Base-by-base conservation (phyloP, 768 basidiomycete species). In the Arthromyces matolae region DNA sequence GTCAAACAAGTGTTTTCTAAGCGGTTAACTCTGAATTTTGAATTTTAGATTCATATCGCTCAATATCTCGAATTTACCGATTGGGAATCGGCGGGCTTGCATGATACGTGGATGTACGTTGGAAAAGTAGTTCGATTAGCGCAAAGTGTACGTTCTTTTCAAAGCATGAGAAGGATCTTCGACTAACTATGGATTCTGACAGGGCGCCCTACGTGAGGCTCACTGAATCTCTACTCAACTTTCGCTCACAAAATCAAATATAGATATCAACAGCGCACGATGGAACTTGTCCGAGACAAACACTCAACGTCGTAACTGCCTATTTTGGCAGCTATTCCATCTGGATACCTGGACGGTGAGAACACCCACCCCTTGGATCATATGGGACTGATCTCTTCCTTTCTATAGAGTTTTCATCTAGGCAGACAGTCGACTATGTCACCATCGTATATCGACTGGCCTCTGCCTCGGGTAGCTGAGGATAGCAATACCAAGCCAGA, bases 311-410 rank as follows among this genome's bases (percentile, higher is more conserved):
- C 77, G 86, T 14, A 75, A 70, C 44, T 69, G 69, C 18, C 65
- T 83, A 9, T 87, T 86, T 59, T 89, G 85, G 83, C 78, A 83
- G 39, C 60, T 87, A n/a, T 86, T 83, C 56, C 54, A 69, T 20
- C 59, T 77, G 23, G 86, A 88, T 55, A 80, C 81, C 0, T 79
- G 78, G 73, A 63, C 77, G 31, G 86, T 88, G 55, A 38, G 66
- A 53, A 24, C 13, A 45, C 22, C 9, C 9, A 9, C 19, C 33
- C 37, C 42, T 18, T 10, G 18, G 16, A 47, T 51, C 8, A 14
- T 18, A 18, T 7, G 20, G 43, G 12, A 25, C 13, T 14, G 33
- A 37, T 23, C 27, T 46, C 6, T 48, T 40, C 9, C 28, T 3
- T 3, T 22, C 8, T 25, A 13, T 39, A 87, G 84, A 84, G 81